Evolutionary conservation across 805 yeast genomes (phyloP), one percentile per base, ranked within the genome.

Genomic region (Babjeviella inositovora): DNA sequence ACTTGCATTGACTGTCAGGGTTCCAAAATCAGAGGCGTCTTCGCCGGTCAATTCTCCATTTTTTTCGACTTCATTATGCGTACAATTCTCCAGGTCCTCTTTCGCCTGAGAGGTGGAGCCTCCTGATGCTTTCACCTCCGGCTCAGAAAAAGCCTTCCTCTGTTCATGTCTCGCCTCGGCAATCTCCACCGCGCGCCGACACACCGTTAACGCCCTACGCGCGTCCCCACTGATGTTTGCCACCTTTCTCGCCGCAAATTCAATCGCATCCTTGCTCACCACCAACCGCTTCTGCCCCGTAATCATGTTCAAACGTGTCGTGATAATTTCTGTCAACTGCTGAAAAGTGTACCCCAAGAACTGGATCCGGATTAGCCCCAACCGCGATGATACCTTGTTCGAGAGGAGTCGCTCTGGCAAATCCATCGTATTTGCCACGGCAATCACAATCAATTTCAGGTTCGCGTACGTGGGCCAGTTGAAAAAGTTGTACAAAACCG

Each of bases 141-240:
- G 22, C 9, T 31, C 38, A 8, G 24, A 27, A n/a, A n/a, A n/a
- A 7, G 23, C 27, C 8, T 38, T 28, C 16, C 49, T 45, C 18
- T 41, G 36, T 38, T 58, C 37, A 36, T 58, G 66, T 29, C 72
- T 77, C 16, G 47, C 38, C 38, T 81, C 92, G 0, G 94, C 93
- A 15, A 85, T 57, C 39, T 82, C 95, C 6, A 85, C 75, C 0
- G 96, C 95, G 27, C 96, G 54, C 18, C 85, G 62, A 39, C 95
- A 77, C 13, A 90, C 77, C 27, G 76, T 76, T 26, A 90, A 53
- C 0, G 94, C 96, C 28, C 97, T 57, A 38, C 99, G 60, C 1
- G 96, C 98, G 54, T 90, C 99, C 28, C 99, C 98, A 42, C 92
- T 79, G 3, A 90, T 96, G 48, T 90, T 70, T 5, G 97, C 94